Conservation (phyloP, 305 asterid genomes). For the Rubia occidens region DNA sequence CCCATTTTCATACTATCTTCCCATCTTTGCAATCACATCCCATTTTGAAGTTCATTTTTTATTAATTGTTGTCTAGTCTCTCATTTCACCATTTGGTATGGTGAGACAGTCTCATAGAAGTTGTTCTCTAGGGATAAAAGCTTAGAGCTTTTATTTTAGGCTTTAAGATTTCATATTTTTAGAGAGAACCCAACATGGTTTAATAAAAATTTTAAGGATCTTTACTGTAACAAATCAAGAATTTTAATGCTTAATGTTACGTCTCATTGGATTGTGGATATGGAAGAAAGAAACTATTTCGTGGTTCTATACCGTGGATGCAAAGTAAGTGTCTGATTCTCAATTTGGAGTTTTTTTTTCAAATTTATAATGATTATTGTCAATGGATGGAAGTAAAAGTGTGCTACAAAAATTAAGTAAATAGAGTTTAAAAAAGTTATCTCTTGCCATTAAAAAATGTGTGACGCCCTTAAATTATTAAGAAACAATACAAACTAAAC, state of each 20-base stretch:
- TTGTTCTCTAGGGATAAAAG: background rate
- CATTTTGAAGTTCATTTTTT: too few species aligned
- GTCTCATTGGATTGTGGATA: constrained; percentile 10
- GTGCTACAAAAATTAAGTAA: too few species aligned
- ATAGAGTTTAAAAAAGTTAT: too few species aligned
- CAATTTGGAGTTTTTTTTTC: background rate
- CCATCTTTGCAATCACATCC: too few species aligned
- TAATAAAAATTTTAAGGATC: constrained; percentile 1
- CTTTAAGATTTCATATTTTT: background rate
- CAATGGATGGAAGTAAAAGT: background rate
- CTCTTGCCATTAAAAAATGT: too few species aligned
- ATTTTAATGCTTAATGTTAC: constrained; percentile 7
- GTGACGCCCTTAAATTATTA: too few species aligned
- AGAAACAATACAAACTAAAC: too few species aligned
- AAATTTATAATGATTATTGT: background rate
- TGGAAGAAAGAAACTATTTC: background rate
- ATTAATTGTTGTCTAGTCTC: too few species aligned
- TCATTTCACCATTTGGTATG: too few species aligned
- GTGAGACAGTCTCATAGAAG: too few species aligned
- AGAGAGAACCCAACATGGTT: constrained; percentile 2
- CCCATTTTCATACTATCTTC: too few species aligned
- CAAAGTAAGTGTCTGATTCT: background rate
- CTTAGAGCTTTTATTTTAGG: background rate
- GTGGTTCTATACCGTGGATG: background rate
- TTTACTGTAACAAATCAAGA: background rate